These are phyloP conservation scores for Thielaviopsis populi DNA, from an alignment of 2,329 filamentous ascomycete genomes.

Conservation along the genomic window DNA sequence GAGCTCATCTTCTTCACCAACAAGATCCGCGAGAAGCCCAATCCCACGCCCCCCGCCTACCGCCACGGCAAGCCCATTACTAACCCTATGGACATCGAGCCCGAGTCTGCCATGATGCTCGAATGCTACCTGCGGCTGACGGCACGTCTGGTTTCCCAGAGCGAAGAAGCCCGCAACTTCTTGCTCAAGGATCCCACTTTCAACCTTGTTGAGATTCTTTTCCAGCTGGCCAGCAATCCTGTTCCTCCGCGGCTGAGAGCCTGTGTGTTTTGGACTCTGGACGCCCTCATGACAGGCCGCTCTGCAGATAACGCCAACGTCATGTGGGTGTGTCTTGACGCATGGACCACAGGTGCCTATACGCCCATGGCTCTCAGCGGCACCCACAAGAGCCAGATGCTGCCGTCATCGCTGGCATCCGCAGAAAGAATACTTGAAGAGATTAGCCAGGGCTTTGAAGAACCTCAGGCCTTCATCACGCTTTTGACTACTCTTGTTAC, in stretches of 20 bases:
- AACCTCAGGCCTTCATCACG: constrained; percentile 69
- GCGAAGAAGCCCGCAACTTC: constrained; percentile 55
- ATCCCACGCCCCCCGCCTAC: constrained; percentile 29
- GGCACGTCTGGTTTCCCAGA: constrained; percentile 64
- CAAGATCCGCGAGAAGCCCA: constrained; percentile 59
- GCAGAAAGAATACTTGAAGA: constrained; percentile 57
- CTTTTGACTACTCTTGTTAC: constrained; percentile 58
- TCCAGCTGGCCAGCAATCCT: constrained; percentile 62
- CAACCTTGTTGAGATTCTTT: constrained; percentile 57
- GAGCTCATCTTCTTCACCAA: constrained; percentile 75
- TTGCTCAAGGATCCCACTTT: constrained; percentile 51
- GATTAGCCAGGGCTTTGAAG: constrained; percentile 66
- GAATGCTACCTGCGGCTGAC: constrained; percentile 86
- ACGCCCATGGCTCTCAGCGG: constrained; percentile 20
- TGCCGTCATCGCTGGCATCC: constrained; percentile 20
- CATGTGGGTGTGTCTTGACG: constrained; percentile 70
- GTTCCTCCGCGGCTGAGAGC: constrained; percentile 67
- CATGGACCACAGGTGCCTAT: constrained; percentile 56
- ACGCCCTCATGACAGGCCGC: constrained; percentile 63
- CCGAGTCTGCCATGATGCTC: constrained; percentile 91
- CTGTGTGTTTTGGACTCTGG: constrained; percentile 66
- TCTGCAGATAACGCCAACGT: constrained; percentile 47
- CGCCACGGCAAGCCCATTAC: constrained; percentile 45
- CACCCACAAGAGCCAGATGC: constrained; percentile 18
- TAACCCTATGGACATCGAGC: constrained; percentile 63